A percentile compares a stretch with the other conserved stretches of the same genome.
phyloP scores from a whole-genome alignment of 1,139 yeast genomes.

The Pichia sp. region DNA sequence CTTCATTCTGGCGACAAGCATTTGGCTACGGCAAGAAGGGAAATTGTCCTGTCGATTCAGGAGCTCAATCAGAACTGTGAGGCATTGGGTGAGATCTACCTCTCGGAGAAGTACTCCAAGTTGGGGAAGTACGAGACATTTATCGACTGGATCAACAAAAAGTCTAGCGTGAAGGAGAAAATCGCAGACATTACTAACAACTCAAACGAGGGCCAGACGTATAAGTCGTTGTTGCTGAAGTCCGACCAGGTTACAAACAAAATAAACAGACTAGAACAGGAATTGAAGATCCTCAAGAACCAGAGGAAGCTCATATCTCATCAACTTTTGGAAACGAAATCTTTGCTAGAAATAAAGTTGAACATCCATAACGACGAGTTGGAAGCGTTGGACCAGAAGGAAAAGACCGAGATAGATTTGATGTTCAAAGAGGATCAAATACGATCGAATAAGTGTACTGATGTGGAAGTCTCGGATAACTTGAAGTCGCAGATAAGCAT shows the following conservation, averaged over 20 bases:
- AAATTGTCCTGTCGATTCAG: constrained; percentile 28
- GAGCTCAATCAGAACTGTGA: constrained; percentile 43
- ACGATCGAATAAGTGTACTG: constrained; percentile 10
- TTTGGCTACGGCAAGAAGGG: constrained; percentile 33
- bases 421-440: constrained; percentile 15
- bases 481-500: constrained; percentile 31
- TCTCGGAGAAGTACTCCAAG: constrained; percentile 37
- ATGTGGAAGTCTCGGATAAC: constrained; percentile 26
- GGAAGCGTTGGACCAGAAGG: constrained; percentile 17
- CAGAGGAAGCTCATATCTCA: constrained; percentile 37
- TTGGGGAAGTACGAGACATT: constrained; percentile 36
- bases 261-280: constrained; percentile 40
- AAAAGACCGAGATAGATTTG: constrained; percentile 19
- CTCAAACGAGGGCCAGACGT: constrained; percentile 44
- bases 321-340: constrained; percentile 48
- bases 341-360: constrained; percentile 28
- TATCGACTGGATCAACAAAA: constrained; percentile 42
- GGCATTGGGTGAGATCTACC: constrained; percentile 48
- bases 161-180: constrained; percentile 35
- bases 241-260: constrained; percentile 39
- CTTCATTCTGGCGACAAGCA: constrained; percentile 35
- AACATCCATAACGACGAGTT: constrained; percentile 25
- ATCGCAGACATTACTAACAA: constrained; percentile 38
- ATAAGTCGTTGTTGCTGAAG: constrained; percentile 38
- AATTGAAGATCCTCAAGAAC: constrained; percentile 36